Percentiles rank a stretch among this genome's conserved stretches.
Evolutionary conservation across 1,284 basidiomycete genomes (phyloP).

Genomic region (Volvariella surrecta): DNA sequence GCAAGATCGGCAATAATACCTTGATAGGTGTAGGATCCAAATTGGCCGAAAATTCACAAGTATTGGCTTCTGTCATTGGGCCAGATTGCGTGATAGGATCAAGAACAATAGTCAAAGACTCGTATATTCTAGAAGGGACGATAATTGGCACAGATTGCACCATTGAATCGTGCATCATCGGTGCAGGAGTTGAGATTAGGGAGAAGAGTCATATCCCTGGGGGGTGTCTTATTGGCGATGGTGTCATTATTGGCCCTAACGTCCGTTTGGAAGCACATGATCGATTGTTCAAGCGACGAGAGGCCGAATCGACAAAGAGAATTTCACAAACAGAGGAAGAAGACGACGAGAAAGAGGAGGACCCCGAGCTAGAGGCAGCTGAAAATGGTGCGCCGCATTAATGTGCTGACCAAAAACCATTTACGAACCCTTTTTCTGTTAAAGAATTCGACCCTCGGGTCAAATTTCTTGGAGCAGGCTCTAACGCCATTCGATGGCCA

Average conservation of each 20-base stretch:
- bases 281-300: conserved; percentile 50
- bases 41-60: conserved; percentile 54
- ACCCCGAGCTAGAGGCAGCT: conserved; percentile 38
- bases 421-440: conserved; percentile 2
- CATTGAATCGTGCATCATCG: conserved; percentile 75
- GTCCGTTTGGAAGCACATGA: conserved; percentile 67
- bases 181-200: conserved; percentile 64
- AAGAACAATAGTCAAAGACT: conserved; percentile 54
- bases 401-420: not conserved
- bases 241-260: conserved; percentile 68
- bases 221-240: conserved; percentile 77
- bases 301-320: conserved; percentile 18
- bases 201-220: conserved; percentile 53
- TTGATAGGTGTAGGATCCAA: conserved; percentile 69
- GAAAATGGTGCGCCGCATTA: conserved; percentile 43
- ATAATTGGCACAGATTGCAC: conserved; percentile 70
- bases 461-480: conserved; percentile 47
- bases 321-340: conserved; percentile 25
- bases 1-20: conserved; percentile 76
- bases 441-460: conserved; percentile 23
- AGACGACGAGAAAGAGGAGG: conserved; percentile 41
- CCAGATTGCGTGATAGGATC: conserved; percentile 62
- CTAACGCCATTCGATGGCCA: conserved; percentile 71
- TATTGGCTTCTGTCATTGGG: conserved; percentile 73
- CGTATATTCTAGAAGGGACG: conserved; percentile 81